Evolutionary conservation across 2,329 filamentous ascomycete species (phyloP), one percentile per base, ranked within the genome.

Genomic region (Venturia oleaginea): DNA sequence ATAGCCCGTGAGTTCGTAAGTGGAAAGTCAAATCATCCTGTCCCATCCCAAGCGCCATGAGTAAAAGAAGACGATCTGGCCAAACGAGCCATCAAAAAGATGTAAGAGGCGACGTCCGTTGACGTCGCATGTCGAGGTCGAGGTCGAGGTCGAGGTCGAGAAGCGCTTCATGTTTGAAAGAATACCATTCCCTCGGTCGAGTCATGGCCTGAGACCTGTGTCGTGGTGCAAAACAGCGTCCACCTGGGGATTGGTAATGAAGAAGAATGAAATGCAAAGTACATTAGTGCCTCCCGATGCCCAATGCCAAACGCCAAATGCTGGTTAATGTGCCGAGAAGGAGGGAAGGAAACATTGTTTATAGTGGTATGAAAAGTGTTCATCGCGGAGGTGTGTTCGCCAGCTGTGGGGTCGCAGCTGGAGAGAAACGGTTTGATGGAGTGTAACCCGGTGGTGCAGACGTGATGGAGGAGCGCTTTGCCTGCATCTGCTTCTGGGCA

Each of bases 401-500:
- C 5, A 38, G 34, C 34, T 55, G 43, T 19, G 62, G 62, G 8
- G 62, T 63, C 15, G 48, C 51, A 3, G 62, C 30, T 34, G 63
- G 55, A 34, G 63, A 64, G 6, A 40, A 10, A 4, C 63, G 63
- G 24, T 34, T 38, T 24, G 51, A 22, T 17, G 62, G 62, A 19
- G 62, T 64, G 11, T 32, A 38, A 27, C 54, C 38, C 2, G 54
- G n/a, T 17, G 40, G 32, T 37, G 40, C 42, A 34, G 61, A 46
- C 24, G 61, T 34, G 38, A 62, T 10, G 11, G 59, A 40, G 34
- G 37, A 27, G 42, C 75, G 72, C 64, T 76, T 76, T 62, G 73
- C 69, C 3, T 72, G 68, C 64, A 75, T 75, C 65, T 78, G 68
- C 64, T 75, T 75, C 65, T 78, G 76, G 0, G 70, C 67, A 38